These are phyloP conservation scores for Ogataea saltuana DNA, from an alignment of 805 yeast species.

Conservation along the genomic window DNA sequence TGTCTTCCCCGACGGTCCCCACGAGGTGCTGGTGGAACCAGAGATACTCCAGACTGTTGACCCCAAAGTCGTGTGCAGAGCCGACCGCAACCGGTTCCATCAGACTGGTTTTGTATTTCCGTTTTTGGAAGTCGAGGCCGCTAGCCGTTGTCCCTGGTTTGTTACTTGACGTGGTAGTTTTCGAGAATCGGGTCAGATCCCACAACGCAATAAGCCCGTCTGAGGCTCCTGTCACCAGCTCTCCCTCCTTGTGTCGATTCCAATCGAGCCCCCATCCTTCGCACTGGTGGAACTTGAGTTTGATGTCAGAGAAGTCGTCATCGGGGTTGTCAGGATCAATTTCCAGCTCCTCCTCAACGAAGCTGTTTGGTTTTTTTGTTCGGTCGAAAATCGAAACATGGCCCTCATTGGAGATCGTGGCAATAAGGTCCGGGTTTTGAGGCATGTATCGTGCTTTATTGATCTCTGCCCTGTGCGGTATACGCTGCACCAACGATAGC, in stretches of 20 bases:
- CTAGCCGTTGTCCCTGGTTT: neutral
- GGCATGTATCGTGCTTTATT: conserved; percentile 76
- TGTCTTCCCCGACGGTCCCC: conserved; percentile 68
- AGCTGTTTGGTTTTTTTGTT: conserved; percentile 67
- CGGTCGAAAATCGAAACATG: conserved; percentile 70
- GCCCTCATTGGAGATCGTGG: conserved; percentile 69
- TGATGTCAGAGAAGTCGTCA: conserved; percentile 29
- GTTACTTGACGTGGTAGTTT: conserved; percentile 18
- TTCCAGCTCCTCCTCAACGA: conserved; percentile 35
- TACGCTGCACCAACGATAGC: conserved; percentile 46
- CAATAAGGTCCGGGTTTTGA: conserved; percentile 81
- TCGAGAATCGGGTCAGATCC: conserved; percentile 54
- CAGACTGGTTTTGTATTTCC: conserved; percentile 14
- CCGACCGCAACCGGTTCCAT: conserved; percentile 22
- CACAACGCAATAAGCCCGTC: conserved; percentile 66
- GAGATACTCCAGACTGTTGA: conserved; percentile 75
- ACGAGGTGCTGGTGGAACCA: conserved; percentile 61
- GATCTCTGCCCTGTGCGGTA: conserved; percentile 71
- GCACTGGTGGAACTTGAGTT: conserved; percentile 33
- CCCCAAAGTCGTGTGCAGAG: conserved; percentile 46
- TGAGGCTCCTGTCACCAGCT: conserved; percentile 58
- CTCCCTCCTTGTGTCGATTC: conserved; percentile 66
- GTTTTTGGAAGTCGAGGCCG: conserved; percentile 12
- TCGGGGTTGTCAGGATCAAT: conserved; percentile 12
- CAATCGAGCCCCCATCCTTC: conserved; percentile 77